Conservation (phyloP, 805 yeast species). For the Candida schatavii region DNA sequence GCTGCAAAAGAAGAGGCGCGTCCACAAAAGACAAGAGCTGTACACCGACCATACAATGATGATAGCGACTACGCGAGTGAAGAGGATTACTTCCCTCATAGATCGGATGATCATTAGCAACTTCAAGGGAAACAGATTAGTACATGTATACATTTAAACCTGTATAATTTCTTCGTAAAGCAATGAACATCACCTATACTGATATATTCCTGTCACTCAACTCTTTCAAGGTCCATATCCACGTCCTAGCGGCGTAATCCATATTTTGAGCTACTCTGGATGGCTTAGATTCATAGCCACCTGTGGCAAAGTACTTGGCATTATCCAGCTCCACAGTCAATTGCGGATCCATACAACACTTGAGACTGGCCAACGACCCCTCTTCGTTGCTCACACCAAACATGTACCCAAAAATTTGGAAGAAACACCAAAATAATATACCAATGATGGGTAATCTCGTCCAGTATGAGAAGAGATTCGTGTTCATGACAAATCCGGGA, state of each 20-base stretch:
- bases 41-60: constrained; percentile 12
- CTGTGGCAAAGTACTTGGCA: constrained; percentile 66
- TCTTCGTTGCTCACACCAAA: constrained; percentile 72
- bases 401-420: constrained; percentile 64
- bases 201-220: constrained; percentile 46
- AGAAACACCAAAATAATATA: constrained; percentile 63
- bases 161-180: too few species aligned
- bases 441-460: constrained; percentile 80
- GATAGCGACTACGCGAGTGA: constrained; percentile 17
- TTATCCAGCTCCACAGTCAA: constrained; percentile 52
- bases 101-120: too few species aligned
- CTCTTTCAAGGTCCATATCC: constrained; percentile 76
- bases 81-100: constrained; percentile 6
- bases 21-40: constrained; percentile 2
- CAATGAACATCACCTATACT: constrained; percentile 16
- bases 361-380: constrained; percentile 64
- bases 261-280: constrained; percentile 54
- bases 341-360: constrained; percentile 56
- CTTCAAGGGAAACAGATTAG: too few species aligned
- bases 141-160: too few species aligned
- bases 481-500: constrained; percentile 85
- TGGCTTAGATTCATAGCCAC: constrained; percentile 55
- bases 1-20: not conserved
- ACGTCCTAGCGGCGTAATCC: constrained; percentile 63
- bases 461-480: constrained; percentile 73